Percentiles rank a stretch among this genome's conserved stretches.
Conservation (phyloP, 176 grass and related monocot species). For the Rhynchospora breviuscula region DNA sequence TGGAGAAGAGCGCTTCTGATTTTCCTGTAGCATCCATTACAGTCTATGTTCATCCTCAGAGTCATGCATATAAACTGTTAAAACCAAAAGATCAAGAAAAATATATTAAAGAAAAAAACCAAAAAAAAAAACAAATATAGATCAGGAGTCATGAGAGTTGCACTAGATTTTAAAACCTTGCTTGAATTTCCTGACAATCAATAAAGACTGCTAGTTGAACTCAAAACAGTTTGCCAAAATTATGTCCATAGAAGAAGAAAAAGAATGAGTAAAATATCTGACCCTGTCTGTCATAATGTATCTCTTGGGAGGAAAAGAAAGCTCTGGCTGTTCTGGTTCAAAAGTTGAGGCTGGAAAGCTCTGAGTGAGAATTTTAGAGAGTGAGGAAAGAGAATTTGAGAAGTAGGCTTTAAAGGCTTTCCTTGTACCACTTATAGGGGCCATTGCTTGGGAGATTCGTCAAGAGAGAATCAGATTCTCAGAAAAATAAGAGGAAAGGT, state of each 20-base stretch:
- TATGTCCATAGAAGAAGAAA: background rate
- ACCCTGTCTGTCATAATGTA: slow-evolving; percentile 26
- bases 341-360: slow-evolving; percentile 34
- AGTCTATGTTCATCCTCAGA: slow-evolving; percentile 89
- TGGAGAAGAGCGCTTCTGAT: slow-evolving; percentile 70
- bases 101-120: background rate
- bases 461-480: slow-evolving; percentile 52
- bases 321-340: slow-evolving; percentile 12
- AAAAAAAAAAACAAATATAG: background rate
- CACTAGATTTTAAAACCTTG: background rate
- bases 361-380: slow-evolving; percentile 25
- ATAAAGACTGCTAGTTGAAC: background rate
- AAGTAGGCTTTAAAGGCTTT: slow-evolving; percentile 26
- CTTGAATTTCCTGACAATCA: background rate
- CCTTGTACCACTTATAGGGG: slow-evolving; percentile 7
- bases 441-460: slow-evolving; percentile 28
- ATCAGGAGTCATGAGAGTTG: background rate
- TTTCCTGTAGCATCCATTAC: slow-evolving; percentile 85
- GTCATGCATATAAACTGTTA: slow-evolving; percentile 63
- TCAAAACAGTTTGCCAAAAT: background rate
- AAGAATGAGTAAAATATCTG: background rate
- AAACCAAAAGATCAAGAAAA: background rate
- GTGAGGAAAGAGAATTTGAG: slow-evolving; percentile 23
- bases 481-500: slow-evolving; percentile 28
- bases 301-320: background rate